These are phyloP conservation scores for Thalassiosira profunda DNA, from an alignment of 108 stramenopile species.

Conservation along the genomic window DNA sequence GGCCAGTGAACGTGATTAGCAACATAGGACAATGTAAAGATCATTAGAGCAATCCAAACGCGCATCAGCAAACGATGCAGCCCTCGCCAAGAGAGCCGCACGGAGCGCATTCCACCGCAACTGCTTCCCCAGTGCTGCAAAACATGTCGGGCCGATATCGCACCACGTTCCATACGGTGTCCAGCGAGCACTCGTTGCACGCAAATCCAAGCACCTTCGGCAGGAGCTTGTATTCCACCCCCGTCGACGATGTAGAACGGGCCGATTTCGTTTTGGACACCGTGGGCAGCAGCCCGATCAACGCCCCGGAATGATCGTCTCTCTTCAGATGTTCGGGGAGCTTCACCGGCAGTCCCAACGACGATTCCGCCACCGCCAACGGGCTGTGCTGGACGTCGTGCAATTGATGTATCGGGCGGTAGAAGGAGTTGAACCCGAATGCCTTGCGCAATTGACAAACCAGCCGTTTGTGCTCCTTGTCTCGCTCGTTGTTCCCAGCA, in stretches of 20 bases:
- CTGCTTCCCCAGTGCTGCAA: too few relatives aligned
- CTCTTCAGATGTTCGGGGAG: conserved; percentile 21
- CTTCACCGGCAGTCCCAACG: too few relatives aligned
- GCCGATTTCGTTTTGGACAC: too few relatives aligned
- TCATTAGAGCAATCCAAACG: too few relatives aligned
- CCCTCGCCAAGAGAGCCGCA: too few relatives aligned
- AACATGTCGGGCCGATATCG: conserved; percentile 28
- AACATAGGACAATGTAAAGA: too few relatives aligned
- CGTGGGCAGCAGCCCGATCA: conserved; percentile 21
- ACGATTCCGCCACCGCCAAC: too few relatives aligned
- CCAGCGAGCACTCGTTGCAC: conserved; percentile 1
- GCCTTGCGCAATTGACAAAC: not conserved
- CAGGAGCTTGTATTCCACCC: conserved; percentile 6
- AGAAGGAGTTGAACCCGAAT: conserved; percentile 20
- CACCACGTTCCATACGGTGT: conserved; percentile 23
- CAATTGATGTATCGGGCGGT: conserved; percentile 19
- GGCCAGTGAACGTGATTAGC: too few relatives aligned
- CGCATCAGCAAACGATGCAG: too few relatives aligned
- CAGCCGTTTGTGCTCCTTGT: not conserved
- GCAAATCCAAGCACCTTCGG: conserved; percentile 14
- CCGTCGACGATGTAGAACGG: not conserved
- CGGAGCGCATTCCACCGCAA: too few relatives aligned
- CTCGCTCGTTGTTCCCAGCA: too few relatives aligned
- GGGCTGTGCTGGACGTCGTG: too few relatives aligned
- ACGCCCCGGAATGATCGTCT: conserved; percentile 15